These are phyloP conservation scores for Leptographium radiaticola DNA, from an alignment of 2,329 filamentous ascomycete species.

Conservation along the genomic window DNA sequence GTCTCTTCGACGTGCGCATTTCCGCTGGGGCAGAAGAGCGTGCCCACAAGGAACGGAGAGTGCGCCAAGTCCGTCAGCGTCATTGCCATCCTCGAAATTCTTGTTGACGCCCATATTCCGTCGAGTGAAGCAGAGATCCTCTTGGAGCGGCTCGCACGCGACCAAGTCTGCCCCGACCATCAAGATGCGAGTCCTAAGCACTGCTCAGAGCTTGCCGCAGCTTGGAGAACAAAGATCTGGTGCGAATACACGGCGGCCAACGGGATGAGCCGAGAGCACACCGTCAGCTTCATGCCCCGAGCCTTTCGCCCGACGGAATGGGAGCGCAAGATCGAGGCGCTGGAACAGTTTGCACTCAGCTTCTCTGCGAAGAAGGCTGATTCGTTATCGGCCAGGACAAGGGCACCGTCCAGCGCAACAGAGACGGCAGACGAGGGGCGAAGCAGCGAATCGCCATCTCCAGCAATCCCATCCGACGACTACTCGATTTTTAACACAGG, in stretches of 20 bases:
- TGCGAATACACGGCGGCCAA: neutral
- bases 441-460: too few relatives aligned
- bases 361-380: neutral
- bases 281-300: neutral
- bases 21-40: neutral
- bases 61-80: neutral
- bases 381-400: too few relatives aligned
- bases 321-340: neutral
- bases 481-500: too few relatives aligned
- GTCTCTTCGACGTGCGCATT: neutral
- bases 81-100: neutral
- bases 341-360: neutral
- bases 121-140: neutral
- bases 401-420: too few relatives aligned
- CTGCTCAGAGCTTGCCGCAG: neutral
- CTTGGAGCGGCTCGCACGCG: neutral
- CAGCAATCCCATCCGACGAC: too few relatives aligned
- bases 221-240: neutral
- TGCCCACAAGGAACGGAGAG: neutral
- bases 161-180: neutral
- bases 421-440: too few relatives aligned
- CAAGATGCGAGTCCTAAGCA: neutral
- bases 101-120: neutral
- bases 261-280: neutral
- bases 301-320: neutral